phyloP scores from a whole-genome alignment of 768 basidiomycete species.

The Boletus patriciae region DNA sequence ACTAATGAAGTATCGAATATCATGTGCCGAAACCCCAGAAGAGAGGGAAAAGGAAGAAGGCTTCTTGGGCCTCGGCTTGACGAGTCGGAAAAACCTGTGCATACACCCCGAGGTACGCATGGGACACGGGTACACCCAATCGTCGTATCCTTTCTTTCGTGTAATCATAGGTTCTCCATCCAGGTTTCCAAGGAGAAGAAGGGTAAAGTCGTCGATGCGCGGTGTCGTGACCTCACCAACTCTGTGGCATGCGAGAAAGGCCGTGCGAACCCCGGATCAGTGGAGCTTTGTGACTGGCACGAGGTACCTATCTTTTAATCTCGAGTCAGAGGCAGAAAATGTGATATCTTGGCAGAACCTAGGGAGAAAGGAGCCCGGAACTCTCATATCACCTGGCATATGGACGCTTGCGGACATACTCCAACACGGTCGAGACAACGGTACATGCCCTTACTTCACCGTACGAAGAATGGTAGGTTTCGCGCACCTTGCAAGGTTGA shows the following conservation, averaged over 20 bases:
- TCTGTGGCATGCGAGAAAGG: slow-evolving; percentile 80
- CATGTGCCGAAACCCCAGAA: slow-evolving; percentile 69
- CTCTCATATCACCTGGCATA: slow-evolving; percentile 79
- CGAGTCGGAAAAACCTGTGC: slow-evolving; percentile 95
- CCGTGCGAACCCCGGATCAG: slow-evolving; percentile 82
- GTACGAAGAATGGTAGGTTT: slow-evolving; percentile 89
- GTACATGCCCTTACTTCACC: slow-evolving; percentile 92
- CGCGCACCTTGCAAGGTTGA: background rate
- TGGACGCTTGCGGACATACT: slow-evolving; percentile 94
- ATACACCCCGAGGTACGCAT: slow-evolving; percentile 85
- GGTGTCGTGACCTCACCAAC: slow-evolving; percentile 94
- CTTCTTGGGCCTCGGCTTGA: slow-evolving; percentile 89
- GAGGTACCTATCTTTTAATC: slow-evolving; percentile 59
- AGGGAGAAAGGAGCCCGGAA: slow-evolving; percentile 77
- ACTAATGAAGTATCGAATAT: slow-evolving; percentile 84
- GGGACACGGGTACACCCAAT: background rate
- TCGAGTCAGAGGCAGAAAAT: background rate
- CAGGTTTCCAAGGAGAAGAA: slow-evolving; percentile 98
- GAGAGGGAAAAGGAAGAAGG: slow-evolving; percentile 73
- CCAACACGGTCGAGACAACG: slow-evolving; percentile 81
- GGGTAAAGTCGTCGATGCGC: slow-evolving; percentile 94
- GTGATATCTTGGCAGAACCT: slow-evolving; percentile 58
- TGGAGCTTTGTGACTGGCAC: slow-evolving; percentile 92
- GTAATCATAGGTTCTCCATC: background rate
- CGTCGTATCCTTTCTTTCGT: background rate